Evolutionary conservation across 495 filamentous ascomycete genomes (phyloP).

Genomic region (Penicillium simplicissimum): DNA sequence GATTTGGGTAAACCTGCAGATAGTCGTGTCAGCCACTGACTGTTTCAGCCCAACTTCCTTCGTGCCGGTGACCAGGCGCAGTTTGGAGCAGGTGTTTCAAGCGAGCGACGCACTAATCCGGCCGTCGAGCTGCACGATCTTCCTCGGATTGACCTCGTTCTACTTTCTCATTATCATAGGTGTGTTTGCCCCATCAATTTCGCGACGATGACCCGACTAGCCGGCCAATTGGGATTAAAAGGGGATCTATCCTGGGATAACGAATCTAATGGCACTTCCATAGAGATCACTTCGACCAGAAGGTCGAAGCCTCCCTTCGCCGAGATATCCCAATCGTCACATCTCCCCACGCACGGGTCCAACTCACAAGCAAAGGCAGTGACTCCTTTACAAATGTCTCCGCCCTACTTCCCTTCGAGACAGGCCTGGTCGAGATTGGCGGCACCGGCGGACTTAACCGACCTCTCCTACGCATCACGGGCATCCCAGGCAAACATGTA

Average conservation of each 20-base stretch:
- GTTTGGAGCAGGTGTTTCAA: constrained; percentile 61
- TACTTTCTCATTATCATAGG: constrained; percentile 68
- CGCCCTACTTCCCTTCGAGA: constrained; percentile 57
- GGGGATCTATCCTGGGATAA: background rate
- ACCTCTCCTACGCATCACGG: constrained; percentile 57
- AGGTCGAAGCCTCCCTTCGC: constrained; percentile 59
- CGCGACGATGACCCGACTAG: background rate
- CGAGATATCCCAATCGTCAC: constrained; percentile 64
- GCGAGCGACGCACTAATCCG: constrained; percentile 55
- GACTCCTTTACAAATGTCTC: constrained; percentile 57
- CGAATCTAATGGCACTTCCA: background rate
- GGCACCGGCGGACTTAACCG: constrained; percentile 11
- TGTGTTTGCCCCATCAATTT: constrained; percentile 10
- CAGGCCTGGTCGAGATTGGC: constrained; percentile 50
- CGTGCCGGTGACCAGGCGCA: constrained; percentile 70
- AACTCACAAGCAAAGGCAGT: constrained; percentile 42
- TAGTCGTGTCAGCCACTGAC: background rate
- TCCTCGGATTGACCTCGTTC: constrained; percentile 59
- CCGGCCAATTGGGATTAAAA: too few species aligned
- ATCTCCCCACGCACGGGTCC: constrained; percentile 60
- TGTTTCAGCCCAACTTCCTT: constrained; percentile 61
- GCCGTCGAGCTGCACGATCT: constrained; percentile 62
- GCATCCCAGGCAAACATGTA: constrained; percentile 72
- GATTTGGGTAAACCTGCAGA: background rate
- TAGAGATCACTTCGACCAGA: constrained; percentile 65